Evolutionary conservation across 768 basidiomycete genomes (phyloP), one percentile per base, ranked within the genome.

Genomic region (Mycena vitilis): DNA sequence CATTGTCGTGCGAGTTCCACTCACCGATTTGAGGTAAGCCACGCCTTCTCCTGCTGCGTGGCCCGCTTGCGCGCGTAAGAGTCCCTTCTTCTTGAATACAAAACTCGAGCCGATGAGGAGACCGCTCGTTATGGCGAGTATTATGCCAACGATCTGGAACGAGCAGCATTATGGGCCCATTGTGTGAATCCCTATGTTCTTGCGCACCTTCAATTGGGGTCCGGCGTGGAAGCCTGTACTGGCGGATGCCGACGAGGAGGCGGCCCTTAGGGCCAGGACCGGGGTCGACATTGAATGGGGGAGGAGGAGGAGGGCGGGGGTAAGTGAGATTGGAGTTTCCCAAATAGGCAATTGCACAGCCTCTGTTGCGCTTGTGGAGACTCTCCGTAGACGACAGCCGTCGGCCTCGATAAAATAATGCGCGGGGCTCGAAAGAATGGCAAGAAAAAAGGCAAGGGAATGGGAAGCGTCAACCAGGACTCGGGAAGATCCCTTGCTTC

Each of bases 11-110:
- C 36, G 53, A 38, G 25, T 62, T 37, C 45, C 23, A 84, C 92
- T 78, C 78, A 95, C 93, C 76, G 93, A 95, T 82, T 97, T 98
- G 76, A 99, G 88, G 82, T 99, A 99, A 15, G 88, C 95, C 66
- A 97, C 95, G 37, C 97, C 96, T 76, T 94, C 92, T 63, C 93
- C 93, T 4, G 91, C 87, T 47, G 81, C 78, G 66, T 92, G 90
- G 72, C 93, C 95, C 67, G 92, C 91, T 83, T 94, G 93, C 77
- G 91, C 89, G 78, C 89, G 85, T 60, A 95, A 77, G 22, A 95
- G 83, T 11, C 94, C 97, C 76, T 95, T 98, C 87, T 99, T 99
- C 89, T 99, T 99, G 83, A 99, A 92, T 3, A 99, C 96, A 79
- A 98, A 99, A 73, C 91, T 92, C 47, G 88, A 87, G 6, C 97